These are phyloP conservation scores for Cladorrhinum samala DNA, from an alignment of 495 filamentous ascomycete species.

Conservation along the genomic window DNA sequence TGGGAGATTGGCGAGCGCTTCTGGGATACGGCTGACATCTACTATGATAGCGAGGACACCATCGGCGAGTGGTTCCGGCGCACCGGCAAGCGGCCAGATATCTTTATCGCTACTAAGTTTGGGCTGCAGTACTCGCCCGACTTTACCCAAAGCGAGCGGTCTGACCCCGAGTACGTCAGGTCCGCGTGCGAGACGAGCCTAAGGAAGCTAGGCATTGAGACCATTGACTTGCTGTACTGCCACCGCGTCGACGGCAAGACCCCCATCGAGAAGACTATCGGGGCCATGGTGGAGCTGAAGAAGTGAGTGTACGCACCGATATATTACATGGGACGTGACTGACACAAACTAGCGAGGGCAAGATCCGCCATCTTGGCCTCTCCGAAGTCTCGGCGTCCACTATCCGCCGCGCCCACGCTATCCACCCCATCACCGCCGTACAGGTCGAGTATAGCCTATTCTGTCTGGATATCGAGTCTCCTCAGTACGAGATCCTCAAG, in stretches of 20 bases:
- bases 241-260: conserved; percentile 50
- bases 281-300: conserved; percentile 41
- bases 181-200: conserved; percentile 47
- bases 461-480: conserved; percentile 38
- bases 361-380: conserved; percentile 50
- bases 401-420: conserved; percentile 32
- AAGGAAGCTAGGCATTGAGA: conserved; percentile 42
- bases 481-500: conserved; percentile 28
- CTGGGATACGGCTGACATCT: conserved; percentile 47
- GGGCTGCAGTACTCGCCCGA: conserved; percentile 21
- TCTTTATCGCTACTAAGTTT: conserved; percentile 56
- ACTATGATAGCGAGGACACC: conserved; percentile 47
- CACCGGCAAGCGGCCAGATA: no score
- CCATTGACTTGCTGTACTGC: conserved; percentile 57
- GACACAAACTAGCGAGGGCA: no score
- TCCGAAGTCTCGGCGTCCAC: conserved; percentile 32
- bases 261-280: conserved; percentile 60
- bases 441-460: conserved; percentile 45
- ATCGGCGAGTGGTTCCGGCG: conserved; percentile 52
- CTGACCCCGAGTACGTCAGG: conserved; percentile 49
- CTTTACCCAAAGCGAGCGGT: conserved; percentile 32
- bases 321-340: no score
- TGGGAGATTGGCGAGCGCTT: conserved; percentile 42
- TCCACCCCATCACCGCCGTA: conserved; percentile 35
- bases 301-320: no score